These are phyloP conservation scores for Tricholoma matsutake DNA, from an alignment of 768 basidiomycete species.

Conservation along the genomic window DNA sequence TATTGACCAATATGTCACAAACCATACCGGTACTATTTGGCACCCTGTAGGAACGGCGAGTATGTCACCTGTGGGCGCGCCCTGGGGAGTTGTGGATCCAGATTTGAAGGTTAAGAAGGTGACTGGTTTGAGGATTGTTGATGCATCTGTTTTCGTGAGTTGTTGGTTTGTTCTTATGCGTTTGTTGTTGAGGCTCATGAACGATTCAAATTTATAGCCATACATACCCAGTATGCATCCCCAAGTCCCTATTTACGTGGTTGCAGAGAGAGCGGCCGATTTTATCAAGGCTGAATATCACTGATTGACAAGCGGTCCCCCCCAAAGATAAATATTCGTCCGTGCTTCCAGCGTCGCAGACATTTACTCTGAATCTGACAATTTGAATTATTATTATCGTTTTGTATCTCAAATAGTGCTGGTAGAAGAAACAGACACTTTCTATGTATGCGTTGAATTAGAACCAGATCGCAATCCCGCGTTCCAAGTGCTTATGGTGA, in stretches of 20 bases:
- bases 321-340: too few species aligned
- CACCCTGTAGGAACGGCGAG: conserved; percentile 12
- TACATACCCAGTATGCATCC: conserved; percentile 13
- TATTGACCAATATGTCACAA: neutral
- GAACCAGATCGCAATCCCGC: too few species aligned
- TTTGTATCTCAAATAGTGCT: too few species aligned
- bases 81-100: conserved; percentile 5
- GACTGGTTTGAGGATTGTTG: conserved; percentile 15
- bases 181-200: neutral
- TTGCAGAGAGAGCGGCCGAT: conserved; percentile 18
- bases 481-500: too few species aligned
- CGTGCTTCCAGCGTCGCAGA: too few species aligned
- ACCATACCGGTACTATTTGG: neutral
- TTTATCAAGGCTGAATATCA: conserved; percentile 4
- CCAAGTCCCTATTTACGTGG: conserved; percentile 15
- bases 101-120: conserved; percentile 14
- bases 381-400: too few species aligned
- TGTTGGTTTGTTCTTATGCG: neutral
- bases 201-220: conserved; percentile 3
- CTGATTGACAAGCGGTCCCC: too few species aligned
- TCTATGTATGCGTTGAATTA: too few species aligned
- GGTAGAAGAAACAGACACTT: too few species aligned
- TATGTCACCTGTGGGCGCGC: conserved; percentile 11
- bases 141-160: conserved; percentile 18
- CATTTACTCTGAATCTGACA: too few species aligned